Evolutionary conservation across 768 basidiomycete species (phyloP).

Genomic region (Podaxis rugospora): DNA sequence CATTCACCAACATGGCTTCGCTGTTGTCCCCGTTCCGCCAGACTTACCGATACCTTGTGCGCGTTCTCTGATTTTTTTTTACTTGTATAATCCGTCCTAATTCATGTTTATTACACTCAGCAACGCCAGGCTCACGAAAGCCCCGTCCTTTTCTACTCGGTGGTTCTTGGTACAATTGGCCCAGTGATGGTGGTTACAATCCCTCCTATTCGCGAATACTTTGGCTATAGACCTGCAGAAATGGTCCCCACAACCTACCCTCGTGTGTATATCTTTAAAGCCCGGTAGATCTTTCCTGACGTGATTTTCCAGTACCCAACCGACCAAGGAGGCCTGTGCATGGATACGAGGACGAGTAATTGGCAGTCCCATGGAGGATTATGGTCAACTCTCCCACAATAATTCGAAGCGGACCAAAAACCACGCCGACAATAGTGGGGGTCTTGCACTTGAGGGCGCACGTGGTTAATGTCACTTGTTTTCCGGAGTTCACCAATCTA

Average conservation of each 20-base stretch:
- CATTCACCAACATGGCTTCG: constrained; percentile 33
- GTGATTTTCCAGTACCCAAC: constrained; percentile 51
- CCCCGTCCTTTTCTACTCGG: constrained; percentile 88
- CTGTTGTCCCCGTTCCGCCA: constrained; percentile 42
- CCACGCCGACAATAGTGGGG: background rate
- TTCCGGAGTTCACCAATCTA: background rate
- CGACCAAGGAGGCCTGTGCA: constrained; percentile 62
- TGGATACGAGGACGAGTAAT: constrained; percentile 67
- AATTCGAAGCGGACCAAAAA: background rate
- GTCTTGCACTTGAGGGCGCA: too few relatives aligned
- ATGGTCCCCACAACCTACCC: constrained; percentile 76
- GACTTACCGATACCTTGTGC: constrained; percentile 48
- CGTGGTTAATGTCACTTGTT: background rate
- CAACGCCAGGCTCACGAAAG: constrained; percentile 90
- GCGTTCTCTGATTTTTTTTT: background rate
- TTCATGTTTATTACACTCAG: constrained; percentile 33
- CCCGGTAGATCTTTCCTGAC: background rate
- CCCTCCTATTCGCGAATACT: constrained; percentile 73
- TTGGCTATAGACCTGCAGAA: constrained; percentile 70
- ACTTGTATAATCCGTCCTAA: background rate
- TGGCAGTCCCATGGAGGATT: background rate
- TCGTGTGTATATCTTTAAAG: constrained; percentile 40
- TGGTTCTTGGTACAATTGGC: constrained; percentile 68
- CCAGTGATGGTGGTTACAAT: constrained; percentile 69
- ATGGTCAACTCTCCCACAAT: background rate